Evolutionary conservation across 2,329 filamentous ascomycete genomes (phyloP).

Genomic region (Colletotrichum limetticola): DNA sequence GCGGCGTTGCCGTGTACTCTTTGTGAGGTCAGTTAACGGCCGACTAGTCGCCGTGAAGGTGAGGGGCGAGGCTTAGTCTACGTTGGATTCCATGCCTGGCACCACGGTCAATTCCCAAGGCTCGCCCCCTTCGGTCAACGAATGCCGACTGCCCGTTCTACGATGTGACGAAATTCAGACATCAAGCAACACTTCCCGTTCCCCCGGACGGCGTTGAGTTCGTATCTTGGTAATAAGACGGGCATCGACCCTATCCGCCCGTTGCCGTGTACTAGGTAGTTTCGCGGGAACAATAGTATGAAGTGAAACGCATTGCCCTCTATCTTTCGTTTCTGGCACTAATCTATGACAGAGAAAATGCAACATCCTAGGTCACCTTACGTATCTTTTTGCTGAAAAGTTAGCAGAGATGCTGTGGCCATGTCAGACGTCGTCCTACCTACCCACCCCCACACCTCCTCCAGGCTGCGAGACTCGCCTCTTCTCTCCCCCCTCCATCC

Average conservation of each 20-base stretch:
- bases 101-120: conserved; percentile 17
- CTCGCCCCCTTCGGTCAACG: background rate
- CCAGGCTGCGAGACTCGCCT: conserved; percentile 1
- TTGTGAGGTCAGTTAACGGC: conserved; percentile 3
- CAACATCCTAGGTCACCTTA: conserved; percentile 22
- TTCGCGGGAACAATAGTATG: background rate
- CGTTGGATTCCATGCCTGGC: conserved; percentile 19
- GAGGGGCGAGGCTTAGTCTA: conserved; percentile 25
- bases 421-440: conserved; percentile 22
- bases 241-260: background rate
- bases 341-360: conserved; percentile 15
- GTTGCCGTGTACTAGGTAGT: background rate
- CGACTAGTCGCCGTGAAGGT: conserved; percentile 11
- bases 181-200: background rate
- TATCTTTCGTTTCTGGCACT: conserved; percentile 1
- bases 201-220: background rate
- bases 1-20: conserved; percentile 25
- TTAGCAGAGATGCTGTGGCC: conserved; percentile 1
- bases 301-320: conserved; percentile 5
- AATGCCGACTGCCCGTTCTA: conserved; percentile 9
- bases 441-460: conserved; percentile 11
- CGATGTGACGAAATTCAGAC: background rate
- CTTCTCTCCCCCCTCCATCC: conserved; percentile 6
- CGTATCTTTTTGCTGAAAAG: conserved; percentile 4
- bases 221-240: background rate